These are phyloP conservation scores for Phytopythium ostracodes DNA, from an alignment of 352 stramenopile genomes.

Conservation along the genomic window DNA sequence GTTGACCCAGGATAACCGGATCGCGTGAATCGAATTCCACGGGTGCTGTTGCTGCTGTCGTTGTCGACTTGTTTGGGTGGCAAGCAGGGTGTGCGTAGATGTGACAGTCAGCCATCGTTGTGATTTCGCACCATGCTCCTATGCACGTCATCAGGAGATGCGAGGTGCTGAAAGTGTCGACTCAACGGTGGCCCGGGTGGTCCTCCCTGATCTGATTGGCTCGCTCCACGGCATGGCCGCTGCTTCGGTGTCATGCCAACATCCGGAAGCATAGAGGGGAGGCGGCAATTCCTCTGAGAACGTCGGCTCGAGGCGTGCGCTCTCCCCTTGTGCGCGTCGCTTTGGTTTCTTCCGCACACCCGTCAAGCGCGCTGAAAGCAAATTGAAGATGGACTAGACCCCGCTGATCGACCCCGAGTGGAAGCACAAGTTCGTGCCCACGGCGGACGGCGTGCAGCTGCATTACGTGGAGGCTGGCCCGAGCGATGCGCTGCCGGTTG, in stretches of 20 bases:
- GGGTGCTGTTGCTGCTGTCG: not conserved
- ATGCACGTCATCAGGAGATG: not conserved
- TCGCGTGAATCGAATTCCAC: too few relatives aligned
- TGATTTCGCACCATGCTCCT: not conserved
- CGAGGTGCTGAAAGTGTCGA: not conserved
- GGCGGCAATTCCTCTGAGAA: not conserved
- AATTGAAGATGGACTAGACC: not conserved
- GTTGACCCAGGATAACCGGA: too few relatives aligned
- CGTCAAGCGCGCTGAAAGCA: not conserved
- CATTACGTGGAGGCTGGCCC: constrained; percentile 51
- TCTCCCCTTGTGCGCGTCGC: not conserved
- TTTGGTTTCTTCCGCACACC: not conserved
- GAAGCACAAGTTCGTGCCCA: constrained; percentile 28
- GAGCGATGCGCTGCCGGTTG: constrained; percentile 34
- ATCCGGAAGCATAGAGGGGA: not conserved
- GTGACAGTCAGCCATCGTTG: not conserved
- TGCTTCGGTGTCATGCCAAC: not conserved
- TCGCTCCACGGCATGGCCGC: not conserved
- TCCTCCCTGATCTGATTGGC: not conserved
- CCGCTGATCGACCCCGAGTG: constrained; percentile 13
- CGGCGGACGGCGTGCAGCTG: constrained; percentile 29
- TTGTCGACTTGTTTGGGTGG: not conserved
- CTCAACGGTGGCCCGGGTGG: not conserved
- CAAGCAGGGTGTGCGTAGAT: not conserved
- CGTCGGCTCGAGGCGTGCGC: too few relatives aligned